These are phyloP conservation scores for Globisporangium splendens DNA, from an alignment of 352 stramenopile species.

Conservation along the genomic window DNA sequence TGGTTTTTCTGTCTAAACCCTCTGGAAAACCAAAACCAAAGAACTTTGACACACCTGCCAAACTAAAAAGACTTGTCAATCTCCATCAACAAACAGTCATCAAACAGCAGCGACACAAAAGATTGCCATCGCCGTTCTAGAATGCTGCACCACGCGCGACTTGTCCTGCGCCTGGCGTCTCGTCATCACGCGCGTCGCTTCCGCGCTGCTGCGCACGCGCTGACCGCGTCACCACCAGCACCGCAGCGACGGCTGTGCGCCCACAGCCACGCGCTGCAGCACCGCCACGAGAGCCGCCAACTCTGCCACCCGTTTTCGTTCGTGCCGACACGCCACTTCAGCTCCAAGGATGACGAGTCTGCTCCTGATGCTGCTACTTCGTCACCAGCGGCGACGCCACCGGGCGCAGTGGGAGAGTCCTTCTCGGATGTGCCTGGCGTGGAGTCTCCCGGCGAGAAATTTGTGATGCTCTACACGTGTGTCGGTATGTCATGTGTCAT, in stretches of 20 bases:
- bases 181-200: background rate
- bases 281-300: background rate
- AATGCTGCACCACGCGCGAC: background rate
- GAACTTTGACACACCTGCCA: too few species aligned
- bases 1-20: too few species aligned
- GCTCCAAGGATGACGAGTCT: slow-evolving; percentile 4
- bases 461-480: slow-evolving; percentile 99
- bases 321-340: slow-evolving; percentile 3
- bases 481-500: slow-evolving; percentile 30
- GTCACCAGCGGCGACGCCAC: background rate
- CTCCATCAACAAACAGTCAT: too few species aligned
- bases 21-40: too few species aligned
- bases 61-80: too few species aligned
- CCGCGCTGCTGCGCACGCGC: background rate
- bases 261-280: background rate
- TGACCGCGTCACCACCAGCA: background rate
- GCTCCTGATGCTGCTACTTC: background rate
- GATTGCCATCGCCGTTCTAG: background rate
- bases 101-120: too few species aligned
- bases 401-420: background rate
- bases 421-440: slow-evolving; percentile 47
- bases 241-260: background rate
- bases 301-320: slow-evolving; percentile 4
- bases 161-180: slow-evolving; percentile 1
- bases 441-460: slow-evolving; percentile 89